Conservation (phyloP, 371 early-diverging fungal species). For the Lichtheimia corymbifera region DNA sequence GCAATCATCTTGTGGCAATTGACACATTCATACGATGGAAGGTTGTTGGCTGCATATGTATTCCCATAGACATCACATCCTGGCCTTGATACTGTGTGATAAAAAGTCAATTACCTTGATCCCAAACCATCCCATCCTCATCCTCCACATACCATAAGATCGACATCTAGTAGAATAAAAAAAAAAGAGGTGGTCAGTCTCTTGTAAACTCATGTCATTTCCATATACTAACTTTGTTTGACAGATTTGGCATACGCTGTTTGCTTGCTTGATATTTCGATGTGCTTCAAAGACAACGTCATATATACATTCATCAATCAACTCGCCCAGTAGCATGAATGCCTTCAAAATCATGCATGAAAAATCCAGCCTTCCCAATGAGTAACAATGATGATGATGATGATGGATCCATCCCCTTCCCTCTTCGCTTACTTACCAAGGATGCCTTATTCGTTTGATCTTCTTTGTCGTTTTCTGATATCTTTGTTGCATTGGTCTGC, state of each 20-base stretch:
- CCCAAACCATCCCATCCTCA: not conserved
- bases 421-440: conserved; percentile 16
- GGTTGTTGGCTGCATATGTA: conserved; percentile 51
- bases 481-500: conserved; percentile 20
- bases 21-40: conserved; percentile 74
- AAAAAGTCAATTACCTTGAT: conserved; percentile 3
- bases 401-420: not conserved
- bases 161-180: conserved; percentile 27
- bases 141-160: conserved; percentile 26
- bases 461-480: conserved; percentile 4
- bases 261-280: conserved; percentile 58
- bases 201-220: not conserved
- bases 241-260: conserved; percentile 67
- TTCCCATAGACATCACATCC: conserved; percentile 77
- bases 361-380: not conserved
- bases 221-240: conserved; percentile 56
- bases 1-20: conserved; percentile 78
- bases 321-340: conserved; percentile 48
- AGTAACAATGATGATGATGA: not conserved
- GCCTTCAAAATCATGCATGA: conserved; percentile 24
- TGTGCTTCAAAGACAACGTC: conserved; percentile 72
- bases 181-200: not conserved
- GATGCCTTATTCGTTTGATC: conserved; percentile 25
- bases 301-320: conserved; percentile 67
- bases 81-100: conserved; percentile 42